Conservation (phyloP, 2,329 filamentous ascomycete genomes). For the Penicillium corylophilum region DNA sequence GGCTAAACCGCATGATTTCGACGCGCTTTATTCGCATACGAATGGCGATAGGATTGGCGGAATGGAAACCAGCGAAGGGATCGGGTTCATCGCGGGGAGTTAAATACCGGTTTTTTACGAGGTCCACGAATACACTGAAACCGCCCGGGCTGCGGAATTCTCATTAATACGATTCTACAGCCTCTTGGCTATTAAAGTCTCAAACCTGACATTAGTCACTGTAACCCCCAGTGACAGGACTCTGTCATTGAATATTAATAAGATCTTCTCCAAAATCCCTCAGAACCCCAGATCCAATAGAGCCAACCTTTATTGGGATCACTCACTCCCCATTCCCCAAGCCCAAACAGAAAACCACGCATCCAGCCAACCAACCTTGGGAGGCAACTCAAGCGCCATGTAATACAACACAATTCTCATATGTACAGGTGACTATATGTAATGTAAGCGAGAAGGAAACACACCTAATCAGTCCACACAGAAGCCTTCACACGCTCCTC, state of each 20-base stretch:
- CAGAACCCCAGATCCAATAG: background rate
- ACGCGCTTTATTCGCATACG: background rate
- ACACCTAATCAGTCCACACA: constrained; percentile 71
- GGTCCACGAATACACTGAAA: constrained; percentile 20
- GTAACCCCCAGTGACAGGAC: background rate
- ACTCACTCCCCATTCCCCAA: background rate
- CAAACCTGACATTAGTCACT: background rate
- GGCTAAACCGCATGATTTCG: background rate
- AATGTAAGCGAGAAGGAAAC: background rate
- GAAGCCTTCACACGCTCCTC: constrained; percentile 73
- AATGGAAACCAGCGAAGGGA: background rate
- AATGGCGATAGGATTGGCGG: background rate
- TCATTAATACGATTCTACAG: constrained; percentile 1
- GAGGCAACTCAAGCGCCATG: constrained; percentile 1
- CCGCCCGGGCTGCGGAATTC: constrained; percentile 7
- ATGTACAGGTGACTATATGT: constrained; percentile 13
- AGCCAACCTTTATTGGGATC: background rate
- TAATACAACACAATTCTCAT: constrained; percentile 2
- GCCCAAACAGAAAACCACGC: background rate
- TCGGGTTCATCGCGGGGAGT: constrained; percentile 6
- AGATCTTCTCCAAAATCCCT: background rate
- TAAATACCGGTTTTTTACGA: constrained; percentile 20
- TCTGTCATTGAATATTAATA: background rate
- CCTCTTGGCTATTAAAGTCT: background rate
- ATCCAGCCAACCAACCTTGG: background rate